phyloP scores from a whole-genome alignment of 1,139 yeast species.

The Candida buenavistaensis region DNA sequence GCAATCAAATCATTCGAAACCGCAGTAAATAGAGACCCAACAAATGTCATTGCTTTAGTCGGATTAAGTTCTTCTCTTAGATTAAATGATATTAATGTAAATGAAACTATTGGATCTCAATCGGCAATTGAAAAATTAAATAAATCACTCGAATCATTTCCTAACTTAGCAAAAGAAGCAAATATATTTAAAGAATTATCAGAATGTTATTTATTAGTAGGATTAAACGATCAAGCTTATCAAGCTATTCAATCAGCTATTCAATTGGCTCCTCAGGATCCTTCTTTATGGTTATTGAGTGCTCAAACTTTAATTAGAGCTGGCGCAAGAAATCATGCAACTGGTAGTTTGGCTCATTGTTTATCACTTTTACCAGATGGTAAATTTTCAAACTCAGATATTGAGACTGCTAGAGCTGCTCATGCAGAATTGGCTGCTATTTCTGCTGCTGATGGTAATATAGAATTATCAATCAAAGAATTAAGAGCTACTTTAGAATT shows the following conservation, averaged over 20 bases:
- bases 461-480: constrained; percentile 48
- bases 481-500: constrained; percentile 48
- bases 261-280: constrained; percentile 41
- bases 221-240: constrained; percentile 53
- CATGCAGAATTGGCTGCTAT: constrained; percentile 57
- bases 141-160: constrained; percentile 35
- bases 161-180: constrained; percentile 33
- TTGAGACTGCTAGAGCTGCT: constrained; percentile 50
- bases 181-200: constrained; percentile 48
- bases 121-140: constrained; percentile 45
- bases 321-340: constrained; percentile 45
- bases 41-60: constrained; percentile 39
- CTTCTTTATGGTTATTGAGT: constrained; percentile 45
- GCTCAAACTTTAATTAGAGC: constrained; percentile 48
- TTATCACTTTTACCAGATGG: constrained; percentile 39
- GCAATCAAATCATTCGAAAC: constrained; percentile 49
- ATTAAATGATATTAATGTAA: constrained; percentile 33
- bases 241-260: constrained; percentile 47
- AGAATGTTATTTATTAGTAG: constrained; percentile 47
- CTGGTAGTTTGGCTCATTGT: constrained; percentile 45
- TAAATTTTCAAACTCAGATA: constrained; percentile 28
- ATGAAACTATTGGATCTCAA: constrained; percentile 42
- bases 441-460: constrained; percentile 51
- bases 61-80: constrained; percentile 45
- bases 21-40: constrained; percentile 46